Evolutionary conservation across 257 asterid species (phyloP).

Genomic region (Solanum acaule): DNA sequence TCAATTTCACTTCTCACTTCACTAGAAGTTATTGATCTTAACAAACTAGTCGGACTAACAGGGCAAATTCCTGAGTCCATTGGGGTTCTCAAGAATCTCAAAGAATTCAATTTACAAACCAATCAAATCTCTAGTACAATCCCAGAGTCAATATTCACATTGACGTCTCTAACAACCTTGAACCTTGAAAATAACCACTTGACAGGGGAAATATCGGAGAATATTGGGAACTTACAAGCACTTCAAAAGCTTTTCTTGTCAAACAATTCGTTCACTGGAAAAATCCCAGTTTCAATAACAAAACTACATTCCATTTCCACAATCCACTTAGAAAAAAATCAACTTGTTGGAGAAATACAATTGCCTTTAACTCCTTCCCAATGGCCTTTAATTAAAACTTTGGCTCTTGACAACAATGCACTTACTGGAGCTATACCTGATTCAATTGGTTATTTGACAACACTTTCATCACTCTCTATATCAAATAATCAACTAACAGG

Average conservation of each 20-base stretch:
- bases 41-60: conserved; percentile 20
- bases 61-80: conserved; percentile 37
- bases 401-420: conserved; percentile 28
- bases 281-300: conserved; percentile 39
- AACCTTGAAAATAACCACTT: conserved; percentile 28
- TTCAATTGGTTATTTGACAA: conserved; percentile 23
- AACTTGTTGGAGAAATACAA: conserved; percentile 39
- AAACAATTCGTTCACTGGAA: conserved; percentile 36
- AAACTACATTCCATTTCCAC: conserved; percentile 7
- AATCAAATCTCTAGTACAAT: conserved; percentile 33
- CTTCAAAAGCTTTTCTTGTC: conserved; percentile 41
- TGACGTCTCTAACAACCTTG: conserved; percentile 19
- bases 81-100: conserved; percentile 30
- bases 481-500: conserved; percentile 41
- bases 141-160: conserved; percentile 19
- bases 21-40: conserved; percentile 36
- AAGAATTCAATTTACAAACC: conserved; percentile 12
- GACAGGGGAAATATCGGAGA: conserved; percentile 28
- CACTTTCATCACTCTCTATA: conserved; percentile 28
- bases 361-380: conserved; percentile 2
- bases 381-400: conserved; percentile 20
- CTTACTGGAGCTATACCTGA: conserved; percentile 37
- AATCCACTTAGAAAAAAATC: conserved; percentile 29
- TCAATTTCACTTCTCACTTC: conserved; percentile 28
- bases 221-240: conserved; percentile 29